phyloP scores from a whole-genome alignment of 2,329 filamentous ascomycete species.

The Orbilia quercus region DNA sequence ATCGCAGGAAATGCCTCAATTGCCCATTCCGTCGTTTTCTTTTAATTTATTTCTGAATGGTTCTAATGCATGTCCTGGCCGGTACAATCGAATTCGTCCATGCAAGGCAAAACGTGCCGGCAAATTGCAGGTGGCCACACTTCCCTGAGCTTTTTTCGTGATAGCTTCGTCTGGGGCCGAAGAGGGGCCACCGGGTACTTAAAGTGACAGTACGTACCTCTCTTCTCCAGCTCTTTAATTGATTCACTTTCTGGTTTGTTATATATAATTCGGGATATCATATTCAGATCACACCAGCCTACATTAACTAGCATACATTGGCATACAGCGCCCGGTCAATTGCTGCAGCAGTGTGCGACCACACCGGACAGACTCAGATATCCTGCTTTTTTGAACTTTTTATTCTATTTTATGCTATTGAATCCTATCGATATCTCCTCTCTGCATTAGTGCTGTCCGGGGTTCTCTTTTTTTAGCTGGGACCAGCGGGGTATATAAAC shows the following conservation, averaged over 20 bases:
- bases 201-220: not conserved
- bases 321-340: not conserved
- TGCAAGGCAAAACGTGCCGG: conserved; percentile 31
- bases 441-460: conserved; percentile 29
- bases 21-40: conserved; percentile 1
- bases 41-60: too few species aligned
- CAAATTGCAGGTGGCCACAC: conserved; percentile 53
- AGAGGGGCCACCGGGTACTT: not conserved
- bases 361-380: conserved; percentile 41
- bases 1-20: conserved; percentile 38
- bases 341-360: conserved; percentile 23
- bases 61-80: not conserved
- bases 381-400: conserved; percentile 20
- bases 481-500: conserved; percentile 51
- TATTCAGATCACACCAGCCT: too few species aligned
- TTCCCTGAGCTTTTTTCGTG: conserved; percentile 20
- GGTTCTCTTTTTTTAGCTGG: conserved; percentile 1
- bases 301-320: not conserved
- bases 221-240: not conserved
- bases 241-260: not conserved
- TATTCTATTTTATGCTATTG: not conserved
- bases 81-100: conserved; percentile 5
- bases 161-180: conserved; percentile 10
- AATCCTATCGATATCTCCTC: conserved; percentile 24
- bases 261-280: too few species aligned